Evolutionary conservation across 441 rosid genomes (phyloP).

Genomic region (Populus trichocarpa): DNA sequence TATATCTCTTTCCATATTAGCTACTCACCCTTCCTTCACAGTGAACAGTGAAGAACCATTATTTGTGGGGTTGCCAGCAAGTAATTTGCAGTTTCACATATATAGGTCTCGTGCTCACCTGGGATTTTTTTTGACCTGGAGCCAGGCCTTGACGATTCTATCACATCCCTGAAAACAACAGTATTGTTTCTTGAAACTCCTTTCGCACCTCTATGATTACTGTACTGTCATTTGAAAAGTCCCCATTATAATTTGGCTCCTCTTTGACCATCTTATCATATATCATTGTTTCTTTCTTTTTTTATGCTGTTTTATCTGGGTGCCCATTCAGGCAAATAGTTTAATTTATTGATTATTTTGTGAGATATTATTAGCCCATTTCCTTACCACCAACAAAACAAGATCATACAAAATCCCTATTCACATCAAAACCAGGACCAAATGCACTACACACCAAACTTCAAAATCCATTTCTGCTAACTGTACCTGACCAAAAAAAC

Average conservation of each 20-base stretch:
- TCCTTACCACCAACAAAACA: neutral
- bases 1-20: constrained; percentile 19
- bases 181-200: neutral
- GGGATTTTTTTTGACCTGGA: constrained; percentile 16
- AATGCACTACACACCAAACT: neutral
- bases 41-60: neutral
- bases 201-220: neutral
- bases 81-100: constrained; percentile 10
- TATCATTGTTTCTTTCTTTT: too few species aligned
- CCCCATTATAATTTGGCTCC: neutral
- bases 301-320: neutral
- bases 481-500: neutral
- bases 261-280: neutral
- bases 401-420: neutral
- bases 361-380: neutral
- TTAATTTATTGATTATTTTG: too few species aligned
- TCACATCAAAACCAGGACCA: neutral
- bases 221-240: neutral
- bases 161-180: neutral
- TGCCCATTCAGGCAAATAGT: neutral
- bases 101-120: constrained; percentile 10
- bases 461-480: neutral
- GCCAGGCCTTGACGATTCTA: neutral
- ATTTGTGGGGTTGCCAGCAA: constrained; percentile 1
- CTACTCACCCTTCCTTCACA: constrained; percentile 2